phyloP scores from a whole-genome alignment of 495 filamentous ascomycete species.

The Penicillium longicatenatum region DNA sequence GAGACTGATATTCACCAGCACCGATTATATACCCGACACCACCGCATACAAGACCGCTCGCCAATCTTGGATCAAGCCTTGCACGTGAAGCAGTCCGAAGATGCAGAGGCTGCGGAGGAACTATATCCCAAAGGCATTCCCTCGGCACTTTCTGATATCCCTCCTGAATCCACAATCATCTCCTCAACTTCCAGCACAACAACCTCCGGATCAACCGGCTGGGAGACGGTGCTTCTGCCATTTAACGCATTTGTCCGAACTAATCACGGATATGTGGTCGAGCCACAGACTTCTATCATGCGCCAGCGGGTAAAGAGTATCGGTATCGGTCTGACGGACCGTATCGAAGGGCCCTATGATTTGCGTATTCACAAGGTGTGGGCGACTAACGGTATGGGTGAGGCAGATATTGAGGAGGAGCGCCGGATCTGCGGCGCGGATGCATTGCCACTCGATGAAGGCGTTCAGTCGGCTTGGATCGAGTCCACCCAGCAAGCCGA shows the following conservation, averaged over 20 bases:
- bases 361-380: constrained; percentile 82
- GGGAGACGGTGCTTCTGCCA: constrained; percentile 90
- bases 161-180: constrained; percentile 43
- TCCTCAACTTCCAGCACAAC: constrained; percentile 33
- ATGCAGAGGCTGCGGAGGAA: constrained; percentile 23
- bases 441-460: constrained; percentile 46
- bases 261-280: constrained; percentile 84
- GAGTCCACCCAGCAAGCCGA: constrained; percentile 2
- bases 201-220: constrained; percentile 65
- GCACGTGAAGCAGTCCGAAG: constrained; percentile 19
- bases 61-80: constrained; percentile 15
- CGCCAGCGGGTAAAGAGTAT: constrained; percentile 81
- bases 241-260: constrained; percentile 94
- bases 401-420: constrained; percentile 44
- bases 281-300: constrained; percentile 87
- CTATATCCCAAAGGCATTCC: constrained; percentile 36
- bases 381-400: constrained; percentile 58
- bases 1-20: constrained; percentile 96
- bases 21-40: constrained; percentile 75
- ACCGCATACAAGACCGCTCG: constrained; percentile 34
- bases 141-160: constrained; percentile 40
- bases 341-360: constrained; percentile 83
- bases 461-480: constrained; percentile 37
- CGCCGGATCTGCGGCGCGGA: constrained; percentile 44
- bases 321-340: constrained; percentile 86